Base-by-base conservation (phyloP, 768 basidiomycete genomes). In the Lactarius hengduanensis region DNA sequence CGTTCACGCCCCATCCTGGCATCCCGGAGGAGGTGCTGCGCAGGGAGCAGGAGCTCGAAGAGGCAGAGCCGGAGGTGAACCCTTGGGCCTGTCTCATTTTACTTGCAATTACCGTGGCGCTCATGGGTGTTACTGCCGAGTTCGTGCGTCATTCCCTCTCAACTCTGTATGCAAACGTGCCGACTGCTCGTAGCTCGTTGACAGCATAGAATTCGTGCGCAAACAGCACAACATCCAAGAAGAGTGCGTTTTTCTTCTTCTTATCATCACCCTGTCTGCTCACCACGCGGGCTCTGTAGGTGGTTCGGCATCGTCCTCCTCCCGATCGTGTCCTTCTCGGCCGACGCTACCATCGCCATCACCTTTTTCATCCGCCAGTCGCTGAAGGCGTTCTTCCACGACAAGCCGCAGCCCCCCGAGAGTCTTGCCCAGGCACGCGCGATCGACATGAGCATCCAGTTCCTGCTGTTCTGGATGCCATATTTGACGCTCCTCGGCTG, bases 391-490 rank as follows among this genome's bases (percentile, higher is more conserved):
- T 74, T 82, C 67, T 77, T 83, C 71, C 1, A 0, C 1, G 72
- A 73, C 45, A 74, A 78, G 5, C 77, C 78, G 0, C 77, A 73
- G 45, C 70, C 83, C 16, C 87, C 87, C 1, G 78, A 79, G 6
- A 80, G 81, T 18, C 77, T 90, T 26, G 90, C 90, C 0, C 84
- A 84, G 72, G 87, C 81, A 0, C 81, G 85, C 28, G 86, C 89
- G 7, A 92, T 92, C 65, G 90, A 92, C 73, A 80, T 91, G 56
- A 87, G 86, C 71, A 90, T 91, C 64, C 90, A 92, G 71, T 91
- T 92, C 74, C 81, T 81, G 20, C 78, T 91, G 13, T 89, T 90
- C 75, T 92, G 90, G 90, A 88, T 87, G 83, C 90, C 90, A 0
- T 80, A 90, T 70, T 73, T 91, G 47, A 83, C 88, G 4, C 72